Evolutionary conservation across 345 rosid genomes (phyloP).

Genomic region (Populus alba): DNA sequence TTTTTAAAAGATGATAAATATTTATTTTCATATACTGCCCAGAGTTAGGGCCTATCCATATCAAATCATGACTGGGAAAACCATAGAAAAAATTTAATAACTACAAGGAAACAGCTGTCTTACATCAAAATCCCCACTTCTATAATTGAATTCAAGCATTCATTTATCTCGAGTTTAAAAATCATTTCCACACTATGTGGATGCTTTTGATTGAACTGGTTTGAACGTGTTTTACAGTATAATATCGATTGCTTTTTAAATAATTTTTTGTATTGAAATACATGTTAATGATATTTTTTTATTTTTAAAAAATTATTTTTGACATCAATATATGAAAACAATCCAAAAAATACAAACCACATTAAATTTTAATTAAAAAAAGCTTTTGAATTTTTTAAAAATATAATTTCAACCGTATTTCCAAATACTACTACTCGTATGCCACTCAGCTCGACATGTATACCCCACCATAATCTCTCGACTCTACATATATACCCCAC

Average conservation of each 20-base stretch:
- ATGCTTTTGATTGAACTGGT: not conserved
- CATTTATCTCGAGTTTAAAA: not conserved
- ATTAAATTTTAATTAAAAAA: too few relatives aligned
- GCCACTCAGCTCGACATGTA: not conserved
- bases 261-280: too few relatives aligned
- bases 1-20: not conserved
- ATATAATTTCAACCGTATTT: too few relatives aligned
- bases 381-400: too few relatives aligned
- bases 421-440: too few relatives aligned
- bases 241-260: too few relatives aligned
- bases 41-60: not conserved
- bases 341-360: too few relatives aligned
- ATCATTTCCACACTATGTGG: not conserved
- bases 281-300: too few relatives aligned
- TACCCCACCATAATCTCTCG: not conserved
- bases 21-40: not conserved
- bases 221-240: too few relatives aligned
- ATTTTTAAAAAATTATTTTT: too few relatives aligned
- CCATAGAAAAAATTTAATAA: not conserved
- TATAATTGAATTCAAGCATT: not conserved
- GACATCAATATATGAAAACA: too few relatives aligned
- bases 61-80: not conserved
- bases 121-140: not conserved
- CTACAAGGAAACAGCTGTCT: slow-evolving; percentile 3
- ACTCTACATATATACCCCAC: not conserved